Evolutionary conservation across 768 basidiomycete species (phyloP).

Genomic region (Phaeolepiota aurea): DNA sequence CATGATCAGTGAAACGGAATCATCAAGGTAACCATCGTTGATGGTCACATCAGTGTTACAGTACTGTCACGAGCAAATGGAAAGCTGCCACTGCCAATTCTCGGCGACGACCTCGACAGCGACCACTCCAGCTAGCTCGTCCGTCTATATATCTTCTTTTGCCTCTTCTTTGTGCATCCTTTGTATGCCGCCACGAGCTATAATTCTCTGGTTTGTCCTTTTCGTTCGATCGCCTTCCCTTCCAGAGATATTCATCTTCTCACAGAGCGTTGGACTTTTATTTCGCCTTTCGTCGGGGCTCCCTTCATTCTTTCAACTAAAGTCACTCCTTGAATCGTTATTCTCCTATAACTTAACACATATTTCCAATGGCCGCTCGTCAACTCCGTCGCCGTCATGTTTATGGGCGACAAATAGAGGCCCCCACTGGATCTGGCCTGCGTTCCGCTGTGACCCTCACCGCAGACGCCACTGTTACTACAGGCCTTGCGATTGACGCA

Average conservation of each 20-base stretch:
- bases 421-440: constrained; percentile 13
- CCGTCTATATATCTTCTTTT: neutral
- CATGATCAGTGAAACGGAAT: neutral
- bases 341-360: constrained; percentile 4
- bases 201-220: neutral
- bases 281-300: constrained; percentile 7
- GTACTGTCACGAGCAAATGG: no score
- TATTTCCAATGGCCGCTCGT: constrained; percentile 14
- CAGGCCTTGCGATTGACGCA: constrained; percentile 11
- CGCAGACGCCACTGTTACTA: constrained; percentile 8
- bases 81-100: no score
- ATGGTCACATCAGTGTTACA: neutral
- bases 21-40: neutral
- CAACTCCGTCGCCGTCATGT: constrained; percentile 9
- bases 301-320: constrained; percentile 14
- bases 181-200: neutral
- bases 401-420: constrained; percentile 10
- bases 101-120: neutral
- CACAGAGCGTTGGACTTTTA: neutral
- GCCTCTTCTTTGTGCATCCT: no score
- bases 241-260: neutral
- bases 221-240: neutral
- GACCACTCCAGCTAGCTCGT: no score
- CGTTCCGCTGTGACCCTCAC: constrained; percentile 8
- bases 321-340: constrained; percentile 8